phyloP scores from a whole-genome alignment of 306 rosid genomes.

The Castanospermum australe region DNA sequence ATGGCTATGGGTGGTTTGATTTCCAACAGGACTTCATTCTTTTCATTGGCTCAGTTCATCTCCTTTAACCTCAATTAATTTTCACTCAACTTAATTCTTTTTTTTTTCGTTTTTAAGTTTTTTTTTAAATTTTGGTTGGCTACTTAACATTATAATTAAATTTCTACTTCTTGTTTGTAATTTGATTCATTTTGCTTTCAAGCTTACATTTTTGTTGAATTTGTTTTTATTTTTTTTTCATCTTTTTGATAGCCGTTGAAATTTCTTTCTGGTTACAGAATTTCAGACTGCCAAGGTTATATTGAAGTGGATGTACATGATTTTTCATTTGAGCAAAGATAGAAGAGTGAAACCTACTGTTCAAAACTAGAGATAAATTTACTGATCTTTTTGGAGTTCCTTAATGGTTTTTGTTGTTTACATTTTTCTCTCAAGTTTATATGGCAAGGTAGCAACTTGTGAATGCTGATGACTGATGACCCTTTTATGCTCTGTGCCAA shows the following conservation, averaged over 20 bases:
- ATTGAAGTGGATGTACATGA: too few species aligned
- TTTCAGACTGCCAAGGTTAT: not conserved
- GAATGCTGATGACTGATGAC: not conserved
- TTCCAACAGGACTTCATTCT: conserved; percentile 52
- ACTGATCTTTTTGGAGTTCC: not conserved
- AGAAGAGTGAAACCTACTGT: not conserved
- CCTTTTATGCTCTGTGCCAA: not conserved
- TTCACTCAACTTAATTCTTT: not conserved
- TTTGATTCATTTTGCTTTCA: not conserved
- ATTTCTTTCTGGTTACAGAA: not conserved
- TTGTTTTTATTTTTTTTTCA: not conserved
- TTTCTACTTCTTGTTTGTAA: not conserved
- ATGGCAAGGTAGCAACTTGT: not conserved
- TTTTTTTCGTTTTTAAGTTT: not conserved
- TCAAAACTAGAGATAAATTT: not conserved
- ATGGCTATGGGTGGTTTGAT: conserved; percentile 63
- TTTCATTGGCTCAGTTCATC: conserved; percentile 41
- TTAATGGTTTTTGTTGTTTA: not conserved
- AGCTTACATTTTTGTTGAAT: not conserved
- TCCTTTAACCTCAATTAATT: not conserved
- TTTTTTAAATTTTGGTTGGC: not conserved
- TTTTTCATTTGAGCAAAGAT: too few species aligned
- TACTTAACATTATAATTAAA: not conserved
- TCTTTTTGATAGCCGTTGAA: not conserved
- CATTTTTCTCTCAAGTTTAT: too few species aligned